A percentile compares a stretch with the other conserved stretches of the same genome.
phyloP scores from a whole-genome alignment of 768 basidiomycete genomes.

The Hericium coralloides region DNA sequence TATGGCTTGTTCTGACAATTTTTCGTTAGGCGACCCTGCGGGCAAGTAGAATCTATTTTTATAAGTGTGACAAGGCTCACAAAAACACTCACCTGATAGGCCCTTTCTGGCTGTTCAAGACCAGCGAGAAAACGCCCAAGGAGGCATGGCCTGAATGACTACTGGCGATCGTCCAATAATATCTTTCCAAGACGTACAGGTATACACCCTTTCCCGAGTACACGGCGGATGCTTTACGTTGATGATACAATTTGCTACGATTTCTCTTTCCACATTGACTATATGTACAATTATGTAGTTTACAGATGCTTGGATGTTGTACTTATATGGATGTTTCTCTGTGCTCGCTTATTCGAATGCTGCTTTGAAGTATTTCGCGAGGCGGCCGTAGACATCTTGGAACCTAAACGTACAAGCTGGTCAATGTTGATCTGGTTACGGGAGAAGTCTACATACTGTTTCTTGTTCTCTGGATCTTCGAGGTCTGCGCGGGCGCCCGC shows the following conservation, averaged over 20 bases:
- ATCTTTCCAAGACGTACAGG: not conserved
- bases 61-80: not conserved
- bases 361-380: not conserved
- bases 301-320: no score
- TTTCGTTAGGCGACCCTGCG: conserved; percentile 47
- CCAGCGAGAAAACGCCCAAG: conserved; percentile 15
- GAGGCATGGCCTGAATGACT: conserved; percentile 3
- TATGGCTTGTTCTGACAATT: not conserved
- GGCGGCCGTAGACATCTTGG: not conserved
- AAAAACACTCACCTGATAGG: conserved; percentile 27
- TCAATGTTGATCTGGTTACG: not conserved
- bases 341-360: no score
- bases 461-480: conserved; percentile 45
- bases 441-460: conserved; percentile 30
- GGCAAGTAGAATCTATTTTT: conserved; percentile 30
- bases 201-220: not conserved
- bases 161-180: not conserved
- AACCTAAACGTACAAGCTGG: not conserved
- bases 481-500: conserved; percentile 55
- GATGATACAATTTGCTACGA: not conserved
- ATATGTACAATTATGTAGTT: no score
- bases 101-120: conserved; percentile 63
- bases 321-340: no score
- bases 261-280: no score
- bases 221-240: not conserved